phyloP scores from a whole-genome alignment of 345 rosid species.

The Brassica nigra region DNA sequence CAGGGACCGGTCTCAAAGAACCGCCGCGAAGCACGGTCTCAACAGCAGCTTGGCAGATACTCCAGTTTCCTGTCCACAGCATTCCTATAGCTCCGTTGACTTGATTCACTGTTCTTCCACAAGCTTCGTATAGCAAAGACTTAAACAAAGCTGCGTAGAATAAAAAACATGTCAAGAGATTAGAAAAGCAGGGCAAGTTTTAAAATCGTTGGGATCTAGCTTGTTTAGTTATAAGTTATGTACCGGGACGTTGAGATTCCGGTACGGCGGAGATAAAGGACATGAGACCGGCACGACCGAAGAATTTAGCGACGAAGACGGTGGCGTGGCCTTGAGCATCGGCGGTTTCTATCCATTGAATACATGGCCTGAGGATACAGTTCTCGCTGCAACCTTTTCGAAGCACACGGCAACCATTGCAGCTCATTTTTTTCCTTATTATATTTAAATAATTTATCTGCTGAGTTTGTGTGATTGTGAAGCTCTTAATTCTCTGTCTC shows the following conservation, averaged over 20 bases:
- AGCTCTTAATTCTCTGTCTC: neutral
- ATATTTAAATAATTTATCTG: neutral
- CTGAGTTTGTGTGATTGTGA: neutral
- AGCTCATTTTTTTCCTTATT: slow-evolving; percentile 65
- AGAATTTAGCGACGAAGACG: slow-evolving; percentile 94
- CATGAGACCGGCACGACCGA: slow-evolving; percentile 97
- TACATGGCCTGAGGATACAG: slow-evolving; percentile 83
- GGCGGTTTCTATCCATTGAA: slow-evolving; percentile 86
- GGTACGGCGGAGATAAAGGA: slow-evolving; percentile 96
- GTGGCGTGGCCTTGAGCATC: slow-evolving; percentile 98
- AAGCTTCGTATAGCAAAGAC: slow-evolving; percentile 83
- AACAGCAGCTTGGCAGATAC: slow-evolving; percentile 82
- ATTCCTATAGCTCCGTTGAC: slow-evolving; percentile 97
- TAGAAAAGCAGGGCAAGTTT: neutral
- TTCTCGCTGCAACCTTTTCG: slow-evolving; percentile 97
- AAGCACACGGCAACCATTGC: slow-evolving; percentile 95
- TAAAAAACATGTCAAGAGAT: neutral
- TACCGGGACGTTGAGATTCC: slow-evolving; percentile 87
- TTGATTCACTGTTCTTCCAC: slow-evolving; percentile 94
- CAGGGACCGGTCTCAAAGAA: slow-evolving; percentile 63
- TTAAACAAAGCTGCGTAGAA: slow-evolving; percentile 71
- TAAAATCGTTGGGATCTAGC: neutral
- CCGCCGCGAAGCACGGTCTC: slow-evolving; percentile 91
- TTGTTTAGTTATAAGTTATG: neutral
- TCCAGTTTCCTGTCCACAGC: slow-evolving; percentile 91